phyloP scores from a whole-genome alignment of 2,329 filamentous ascomycete genomes.

The Pseudogymnoascus sp. region DNA sequence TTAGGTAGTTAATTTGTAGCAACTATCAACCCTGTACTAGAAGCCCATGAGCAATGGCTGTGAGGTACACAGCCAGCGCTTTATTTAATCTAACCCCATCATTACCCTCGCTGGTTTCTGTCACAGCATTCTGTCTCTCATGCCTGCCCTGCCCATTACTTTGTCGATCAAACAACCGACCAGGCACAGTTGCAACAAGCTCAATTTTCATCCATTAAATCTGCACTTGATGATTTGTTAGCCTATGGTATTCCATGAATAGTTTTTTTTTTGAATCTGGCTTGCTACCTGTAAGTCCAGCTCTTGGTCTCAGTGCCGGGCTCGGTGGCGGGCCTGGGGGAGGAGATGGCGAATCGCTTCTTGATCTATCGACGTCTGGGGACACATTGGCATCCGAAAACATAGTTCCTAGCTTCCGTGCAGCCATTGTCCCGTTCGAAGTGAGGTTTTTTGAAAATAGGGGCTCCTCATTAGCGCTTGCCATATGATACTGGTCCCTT shows the following conservation, averaged over 20 bases:
- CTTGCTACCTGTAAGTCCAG: slow-evolving; percentile 12
- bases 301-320: slow-evolving; percentile 18
- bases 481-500: background rate
- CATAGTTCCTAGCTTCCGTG: background rate
- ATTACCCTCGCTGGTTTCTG: background rate
- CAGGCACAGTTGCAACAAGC: background rate
- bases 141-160: background rate
- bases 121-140: background rate
- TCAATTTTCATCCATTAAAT: background rate
- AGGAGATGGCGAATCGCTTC: slow-evolving; percentile 32
- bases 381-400: background rate
- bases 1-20: slow-evolving; percentile 23
- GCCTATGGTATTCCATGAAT: background rate
- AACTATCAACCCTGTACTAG: background rate
- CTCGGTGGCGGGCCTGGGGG: slow-evolving; percentile 34
- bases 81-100: background rate
- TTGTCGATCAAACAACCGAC: background rate
- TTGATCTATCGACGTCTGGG: slow-evolving; percentile 23
- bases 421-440: background rate
- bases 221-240: background rate
- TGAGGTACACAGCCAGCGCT: background rate
- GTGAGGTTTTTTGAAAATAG: background rate
- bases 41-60: background rate
- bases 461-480: slow-evolving; percentile 3
- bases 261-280: slow-evolving; percentile 6